These are phyloP conservation scores for Claviceps arundinis DNA, from an alignment of 2,329 filamentous ascomycete species.

Conservation along the genomic window DNA sequence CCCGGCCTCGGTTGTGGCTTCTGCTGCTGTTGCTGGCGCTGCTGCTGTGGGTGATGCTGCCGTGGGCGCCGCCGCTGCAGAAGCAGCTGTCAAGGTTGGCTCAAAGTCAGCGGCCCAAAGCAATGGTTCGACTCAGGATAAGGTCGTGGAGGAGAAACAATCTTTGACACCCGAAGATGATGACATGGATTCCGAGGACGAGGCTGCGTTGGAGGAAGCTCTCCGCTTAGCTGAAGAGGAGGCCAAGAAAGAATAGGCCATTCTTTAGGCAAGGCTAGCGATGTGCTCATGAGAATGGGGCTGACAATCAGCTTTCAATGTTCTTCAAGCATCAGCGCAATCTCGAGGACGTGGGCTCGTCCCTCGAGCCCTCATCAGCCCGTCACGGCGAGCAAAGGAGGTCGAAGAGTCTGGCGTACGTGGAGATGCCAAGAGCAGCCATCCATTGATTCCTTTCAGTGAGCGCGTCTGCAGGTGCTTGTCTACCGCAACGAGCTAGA, in stretches of 20 bases:
- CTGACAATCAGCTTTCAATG: not conserved
- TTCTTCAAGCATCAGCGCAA: not conserved
- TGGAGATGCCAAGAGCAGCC: too few relatives aligned
- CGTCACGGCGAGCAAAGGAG: not conserved
- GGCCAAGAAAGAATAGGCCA: slow-evolving; percentile 9
- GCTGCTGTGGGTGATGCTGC: slow-evolving; percentile 7
- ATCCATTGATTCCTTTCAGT: too few relatives aligned
- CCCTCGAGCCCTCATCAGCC: not conserved
- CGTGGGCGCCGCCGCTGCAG: slow-evolving; percentile 13
- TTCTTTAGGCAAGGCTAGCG: not conserved
- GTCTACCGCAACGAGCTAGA: not conserved
- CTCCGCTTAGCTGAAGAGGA: slow-evolving; percentile 19
- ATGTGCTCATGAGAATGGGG: not conserved
- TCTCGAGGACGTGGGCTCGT: not conserved
- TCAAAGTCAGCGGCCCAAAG: slow-evolving; percentile 10
- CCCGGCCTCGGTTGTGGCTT: not conserved
- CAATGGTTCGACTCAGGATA: not conserved
- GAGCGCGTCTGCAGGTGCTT: not conserved
- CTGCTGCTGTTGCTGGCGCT: slow-evolving; percentile 8
- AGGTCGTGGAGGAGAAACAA: not conserved
- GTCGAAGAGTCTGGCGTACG: not conserved
- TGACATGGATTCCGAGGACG: slow-evolving; percentile 21
- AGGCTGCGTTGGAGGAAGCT: slow-evolving; percentile 24
- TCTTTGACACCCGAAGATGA: slow-evolving; percentile 11
- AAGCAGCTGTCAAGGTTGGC: slow-evolving; percentile 10